phyloP scores from a whole-genome alignment of 2,329 filamentous ascomycete genomes.

The Scytalidium sp. region DNA sequence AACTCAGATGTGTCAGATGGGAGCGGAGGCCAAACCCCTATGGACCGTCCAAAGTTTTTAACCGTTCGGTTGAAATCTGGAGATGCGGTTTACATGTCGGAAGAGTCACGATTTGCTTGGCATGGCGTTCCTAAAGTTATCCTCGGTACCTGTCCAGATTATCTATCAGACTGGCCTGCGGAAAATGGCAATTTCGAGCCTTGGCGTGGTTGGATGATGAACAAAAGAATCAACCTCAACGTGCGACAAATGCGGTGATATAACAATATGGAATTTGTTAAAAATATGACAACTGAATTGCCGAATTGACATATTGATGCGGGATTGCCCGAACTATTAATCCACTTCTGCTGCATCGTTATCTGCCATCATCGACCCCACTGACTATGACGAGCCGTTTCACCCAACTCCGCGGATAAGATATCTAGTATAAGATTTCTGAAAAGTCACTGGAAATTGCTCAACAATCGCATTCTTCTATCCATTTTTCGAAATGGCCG shows the following conservation, averaged over 20 bases:
- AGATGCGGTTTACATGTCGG: conserved; percentile 87
- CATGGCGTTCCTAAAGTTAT: conserved; percentile 91
- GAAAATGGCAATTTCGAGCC: conserved; percentile 41
- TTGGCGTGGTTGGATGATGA: conserved; percentile 86
- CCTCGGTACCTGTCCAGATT: conserved; percentile 72
- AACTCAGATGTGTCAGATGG: conserved; percentile 11
- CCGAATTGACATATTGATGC: not conserved
- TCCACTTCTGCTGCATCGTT: too few species aligned
- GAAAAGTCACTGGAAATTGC: not conserved
- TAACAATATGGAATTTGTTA: not conserved
- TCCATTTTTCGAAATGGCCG: conserved; percentile 11
- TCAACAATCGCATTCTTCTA: not conserved
- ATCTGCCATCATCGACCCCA: too few species aligned
- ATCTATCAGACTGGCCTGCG: conserved; percentile 72
- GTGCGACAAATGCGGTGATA: conserved; percentile 78
- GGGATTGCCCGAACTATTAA: too few species aligned
- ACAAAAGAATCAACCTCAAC: conserved; percentile 88
- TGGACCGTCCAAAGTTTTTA: conserved; percentile 44
- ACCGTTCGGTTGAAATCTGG: conserved; percentile 74
- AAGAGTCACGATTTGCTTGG: conserved; percentile 83
- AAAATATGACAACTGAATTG: not conserved
- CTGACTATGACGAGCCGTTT: too few species aligned
- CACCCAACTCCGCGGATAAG: too few species aligned
- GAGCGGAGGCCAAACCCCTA: conserved; percentile 11
- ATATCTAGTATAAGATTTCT: too few species aligned